Evolutionary conservation across 2,329 filamentous ascomycete species (phyloP).

Genomic region (Xylariaceae sp.): DNA sequence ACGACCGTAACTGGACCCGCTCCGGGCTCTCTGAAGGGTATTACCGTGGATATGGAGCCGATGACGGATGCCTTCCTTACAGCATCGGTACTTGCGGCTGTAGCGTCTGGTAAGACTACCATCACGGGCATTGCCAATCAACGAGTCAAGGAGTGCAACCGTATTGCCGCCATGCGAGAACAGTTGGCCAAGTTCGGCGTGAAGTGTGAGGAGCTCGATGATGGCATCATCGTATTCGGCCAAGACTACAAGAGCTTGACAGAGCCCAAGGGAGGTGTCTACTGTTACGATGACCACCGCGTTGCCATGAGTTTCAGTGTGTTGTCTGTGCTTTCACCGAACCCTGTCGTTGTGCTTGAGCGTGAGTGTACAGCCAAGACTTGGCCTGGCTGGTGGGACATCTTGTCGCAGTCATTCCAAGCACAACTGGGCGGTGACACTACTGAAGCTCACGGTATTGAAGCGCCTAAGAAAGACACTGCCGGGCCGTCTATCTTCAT

Average conservation of each 20-base stretch:
- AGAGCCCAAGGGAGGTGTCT: conserved; percentile 61
- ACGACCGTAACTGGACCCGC: conserved; percentile 92
- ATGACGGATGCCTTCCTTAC: conserved; percentile 99
- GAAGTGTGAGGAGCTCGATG: conserved; percentile 77
- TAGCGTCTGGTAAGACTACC: conserved; percentile 74
- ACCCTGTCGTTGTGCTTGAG: conserved; percentile 73
- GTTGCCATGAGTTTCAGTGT: conserved; percentile 99
- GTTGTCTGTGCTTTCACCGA: conserved; percentile 65
- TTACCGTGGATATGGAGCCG: conserved; percentile 92
- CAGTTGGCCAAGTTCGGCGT: conserved; percentile 93
- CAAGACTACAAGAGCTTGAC: conserved; percentile 43
- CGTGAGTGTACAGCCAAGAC: conserved; percentile 94
- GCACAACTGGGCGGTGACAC: conserved; percentile 74
- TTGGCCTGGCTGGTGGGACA: conserved; percentile 99
- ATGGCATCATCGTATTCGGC: conserved; percentile 76
- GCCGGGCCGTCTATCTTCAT: conserved; percentile 73
- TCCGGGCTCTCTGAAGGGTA: conserved; percentile 64
- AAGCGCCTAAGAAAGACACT: conserved; percentile 35
- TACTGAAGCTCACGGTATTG: conserved; percentile 29
- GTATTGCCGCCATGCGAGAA: conserved; percentile 91
- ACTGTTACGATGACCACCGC: conserved; percentile 95
- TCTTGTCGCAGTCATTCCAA: conserved; percentile 70
- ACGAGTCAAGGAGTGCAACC: conserved; percentile 95
- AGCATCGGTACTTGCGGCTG: conserved; percentile 85
- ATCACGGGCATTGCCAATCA: conserved; percentile 97